phyloP scores from a whole-genome alignment of 257 asterid species.

The Ehretia macrophylla region DNA sequence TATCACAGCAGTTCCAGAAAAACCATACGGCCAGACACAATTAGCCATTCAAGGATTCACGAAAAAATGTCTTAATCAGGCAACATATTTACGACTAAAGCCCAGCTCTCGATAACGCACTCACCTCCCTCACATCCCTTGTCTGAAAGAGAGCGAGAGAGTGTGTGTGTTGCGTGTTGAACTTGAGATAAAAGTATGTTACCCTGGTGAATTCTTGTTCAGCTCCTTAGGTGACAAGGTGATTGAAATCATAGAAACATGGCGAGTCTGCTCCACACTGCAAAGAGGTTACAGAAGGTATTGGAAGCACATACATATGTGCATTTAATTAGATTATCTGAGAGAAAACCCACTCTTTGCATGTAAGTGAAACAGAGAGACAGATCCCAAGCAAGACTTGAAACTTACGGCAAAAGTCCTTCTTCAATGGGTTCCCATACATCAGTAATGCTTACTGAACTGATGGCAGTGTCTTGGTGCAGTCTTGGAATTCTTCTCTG shows the following conservation, averaged over 20 bases:
- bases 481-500: constrained; percentile 76
- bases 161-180: too few relatives aligned
- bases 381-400: background rate
- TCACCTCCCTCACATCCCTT: too few relatives aligned
- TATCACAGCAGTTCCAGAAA: too few relatives aligned
- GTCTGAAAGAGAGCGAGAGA: too few relatives aligned
- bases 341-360: too few relatives aligned
- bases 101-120: too few relatives aligned
- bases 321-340: too few relatives aligned
- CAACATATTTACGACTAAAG: too few relatives aligned
- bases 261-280: constrained; percentile 99
- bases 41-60: too few relatives aligned
- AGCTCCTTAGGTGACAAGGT: constrained; percentile 77
- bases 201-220: constrained; percentile 91
- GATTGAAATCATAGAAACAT: constrained; percentile 91
- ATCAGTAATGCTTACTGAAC: constrained; percentile 87
- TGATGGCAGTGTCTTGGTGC: constrained; percentile 85
- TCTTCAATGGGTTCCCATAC: constrained; percentile 97
- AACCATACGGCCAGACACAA: too few relatives aligned
- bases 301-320: background rate
- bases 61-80: too few relatives aligned
- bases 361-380: too few relatives aligned
- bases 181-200: constrained; percentile 4
- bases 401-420: constrained; percentile 88
- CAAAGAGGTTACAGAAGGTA: background rate